These are phyloP conservation scores for Trichaptum fuscoviolaceum DNA, from an alignment of 768 basidiomycete species.

Conservation along the genomic window DNA sequence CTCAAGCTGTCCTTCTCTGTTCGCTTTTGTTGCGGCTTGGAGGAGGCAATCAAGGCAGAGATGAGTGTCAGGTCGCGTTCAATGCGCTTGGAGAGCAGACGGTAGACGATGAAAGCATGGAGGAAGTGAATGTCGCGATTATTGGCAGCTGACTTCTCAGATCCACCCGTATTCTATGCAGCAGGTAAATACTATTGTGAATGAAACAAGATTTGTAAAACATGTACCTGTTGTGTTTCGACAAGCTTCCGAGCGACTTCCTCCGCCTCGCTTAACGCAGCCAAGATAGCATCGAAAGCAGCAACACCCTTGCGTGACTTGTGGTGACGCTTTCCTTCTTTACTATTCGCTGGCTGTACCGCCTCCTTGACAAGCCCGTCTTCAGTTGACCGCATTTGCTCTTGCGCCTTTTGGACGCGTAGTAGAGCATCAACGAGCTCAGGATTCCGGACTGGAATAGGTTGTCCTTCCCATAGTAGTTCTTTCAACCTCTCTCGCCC, in stretches of 20 bases:
- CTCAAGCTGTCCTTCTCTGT: slow-evolving; percentile 14
- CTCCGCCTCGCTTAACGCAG: slow-evolving; percentile 86
- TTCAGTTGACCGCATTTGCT: slow-evolving; percentile 29
- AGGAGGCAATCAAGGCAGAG: slow-evolving; percentile 51
- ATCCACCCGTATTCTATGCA: slow-evolving; percentile 8
- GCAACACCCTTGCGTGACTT: slow-evolving; percentile 73
- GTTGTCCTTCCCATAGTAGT: slow-evolving; percentile 75
- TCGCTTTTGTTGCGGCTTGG: slow-evolving; percentile 20
- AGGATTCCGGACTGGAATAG: slow-evolving; percentile 81
- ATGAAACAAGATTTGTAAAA: background rate
- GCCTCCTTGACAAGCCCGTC: slow-evolving; percentile 26
- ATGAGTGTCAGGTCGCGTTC: slow-evolving; percentile 84
- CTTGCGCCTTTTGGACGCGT: slow-evolving; percentile 75
- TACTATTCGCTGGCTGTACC: slow-evolving; percentile 20
- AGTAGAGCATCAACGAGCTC: slow-evolving; percentile 86
- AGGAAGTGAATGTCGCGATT: slow-evolving; percentile 77
- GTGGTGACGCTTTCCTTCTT: slow-evolving; percentile 27
- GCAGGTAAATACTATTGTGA: slow-evolving; percentile 2
- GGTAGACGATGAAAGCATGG: slow-evolving; percentile 83
- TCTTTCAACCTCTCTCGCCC: slow-evolving; percentile 51
- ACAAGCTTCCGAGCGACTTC: slow-evolving; percentile 72
- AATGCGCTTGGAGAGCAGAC: slow-evolving; percentile 81
- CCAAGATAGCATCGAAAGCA: slow-evolving; percentile 81
- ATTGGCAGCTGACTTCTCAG: slow-evolving; percentile 34
- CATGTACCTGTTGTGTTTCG: slow-evolving; percentile 76